Evolutionary conservation across 257 asterid genomes (phyloP).

Genomic region (Solanum tarapatanum): DNA sequence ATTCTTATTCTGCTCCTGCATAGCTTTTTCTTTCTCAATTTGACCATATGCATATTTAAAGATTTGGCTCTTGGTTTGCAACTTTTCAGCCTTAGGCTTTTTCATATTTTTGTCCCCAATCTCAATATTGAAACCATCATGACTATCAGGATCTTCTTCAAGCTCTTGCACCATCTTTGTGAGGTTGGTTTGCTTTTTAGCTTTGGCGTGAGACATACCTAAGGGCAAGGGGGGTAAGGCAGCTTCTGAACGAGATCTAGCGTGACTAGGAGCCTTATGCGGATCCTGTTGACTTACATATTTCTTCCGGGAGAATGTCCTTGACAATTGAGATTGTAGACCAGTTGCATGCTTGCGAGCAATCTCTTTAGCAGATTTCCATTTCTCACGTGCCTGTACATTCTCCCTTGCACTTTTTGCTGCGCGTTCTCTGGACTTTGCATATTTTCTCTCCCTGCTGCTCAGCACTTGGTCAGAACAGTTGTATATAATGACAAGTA

Average conservation of each 20-base stretch:
- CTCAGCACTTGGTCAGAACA: constrained; percentile 90
- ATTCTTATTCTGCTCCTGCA: constrained; percentile 72
- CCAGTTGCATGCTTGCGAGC: constrained; percentile 62
- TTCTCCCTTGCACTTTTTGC: constrained; percentile 87
- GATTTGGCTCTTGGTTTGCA: constrained; percentile 91
- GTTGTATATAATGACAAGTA: constrained; percentile 84
- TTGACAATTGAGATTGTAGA: constrained; percentile 46
- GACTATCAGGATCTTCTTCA: constrained; percentile 75
- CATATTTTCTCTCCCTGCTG: constrained; percentile 62
- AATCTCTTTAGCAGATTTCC: constrained; percentile 84
- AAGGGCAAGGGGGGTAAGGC: constrained; percentile 54
- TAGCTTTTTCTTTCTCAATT: constrained; percentile 86
- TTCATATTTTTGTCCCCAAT: constrained; percentile 82
- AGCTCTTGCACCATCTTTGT: constrained; percentile 87
- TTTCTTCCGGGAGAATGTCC: constrained; percentile 75
- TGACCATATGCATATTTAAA: constrained; percentile 93
- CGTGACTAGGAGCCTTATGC: constrained; percentile 30
- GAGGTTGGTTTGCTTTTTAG: constrained; percentile 53
- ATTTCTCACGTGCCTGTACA: constrained; percentile 69
- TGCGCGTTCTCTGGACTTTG: constrained; percentile 92
- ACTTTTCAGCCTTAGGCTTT: constrained; percentile 56
- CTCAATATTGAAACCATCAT: constrained; percentile 72
- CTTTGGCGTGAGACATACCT: constrained; percentile 33
- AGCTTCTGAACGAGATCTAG: constrained; percentile 65
- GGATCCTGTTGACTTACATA: constrained; percentile 31